A percentile compares a stretch with the other conserved stretches of the same genome.
Evolutionary conservation across 306 rosid genomes (phyloP).

Genomic region (Potentilla sterilis): DNA sequence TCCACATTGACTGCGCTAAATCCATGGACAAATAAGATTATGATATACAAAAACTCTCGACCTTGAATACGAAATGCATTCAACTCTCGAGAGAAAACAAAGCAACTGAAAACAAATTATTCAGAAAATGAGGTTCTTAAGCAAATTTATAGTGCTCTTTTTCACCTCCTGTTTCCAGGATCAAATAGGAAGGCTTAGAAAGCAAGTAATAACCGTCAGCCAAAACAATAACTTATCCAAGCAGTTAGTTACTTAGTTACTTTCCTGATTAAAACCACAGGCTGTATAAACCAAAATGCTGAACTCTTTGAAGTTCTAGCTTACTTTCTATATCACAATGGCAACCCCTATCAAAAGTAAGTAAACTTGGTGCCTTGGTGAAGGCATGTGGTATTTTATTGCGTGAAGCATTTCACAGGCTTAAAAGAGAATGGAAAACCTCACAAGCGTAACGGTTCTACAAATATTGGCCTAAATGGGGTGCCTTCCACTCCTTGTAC

Average conservation of each 20-base stretch:
- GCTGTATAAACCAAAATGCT: not conserved
- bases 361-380: not conserved
- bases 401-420: conserved; percentile 9
- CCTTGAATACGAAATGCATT: not conserved
- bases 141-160: not conserved
- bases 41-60: not conserved
- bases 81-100: not conserved
- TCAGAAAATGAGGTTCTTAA: not conserved
- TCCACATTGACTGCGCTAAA: conserved; percentile 32
- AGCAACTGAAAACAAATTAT: not conserved
- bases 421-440: not conserved
- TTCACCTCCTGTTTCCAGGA: not conserved
- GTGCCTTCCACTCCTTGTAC: not conserved
- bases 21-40: not conserved
- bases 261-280: not conserved
- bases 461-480: not conserved
- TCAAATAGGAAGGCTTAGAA: not conserved
- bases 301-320: not conserved
- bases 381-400: conserved; percentile 5
- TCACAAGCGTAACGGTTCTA: not conserved
- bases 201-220: not conserved
- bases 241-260: not conserved
- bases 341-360: not conserved
- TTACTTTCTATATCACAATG: not conserved
- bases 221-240: not conserved